Conservation (phyloP, 2,329 filamentous ascomycete genomes). For the Fusarium austroafricanum region DNA sequence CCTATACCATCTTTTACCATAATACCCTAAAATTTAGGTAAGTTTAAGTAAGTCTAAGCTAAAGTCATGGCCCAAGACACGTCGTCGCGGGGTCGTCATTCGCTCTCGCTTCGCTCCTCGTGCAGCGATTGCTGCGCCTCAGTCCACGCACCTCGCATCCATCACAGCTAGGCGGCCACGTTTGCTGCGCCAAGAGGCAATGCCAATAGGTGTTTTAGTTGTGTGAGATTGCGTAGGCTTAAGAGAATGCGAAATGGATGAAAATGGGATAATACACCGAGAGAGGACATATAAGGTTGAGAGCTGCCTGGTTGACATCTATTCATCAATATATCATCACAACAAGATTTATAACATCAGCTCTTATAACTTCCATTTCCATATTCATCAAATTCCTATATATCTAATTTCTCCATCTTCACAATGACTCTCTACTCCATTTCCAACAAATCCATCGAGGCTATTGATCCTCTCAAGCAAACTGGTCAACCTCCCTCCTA, state of each 20-base stretch:
- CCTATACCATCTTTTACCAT: too few species aligned
- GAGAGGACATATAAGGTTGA: conserved; percentile 35
- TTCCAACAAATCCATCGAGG: conserved; percentile 33
- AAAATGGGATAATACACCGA: background rate
- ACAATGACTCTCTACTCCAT: conserved; percentile 32
- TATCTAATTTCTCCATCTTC: background rate
- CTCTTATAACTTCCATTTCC: background rate
- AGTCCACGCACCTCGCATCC: conserved; percentile 24
- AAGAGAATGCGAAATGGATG: conserved; percentile 26
- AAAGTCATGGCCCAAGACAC: too few species aligned
- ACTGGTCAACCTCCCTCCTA: conserved; percentile 39
- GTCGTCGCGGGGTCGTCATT: background rate
- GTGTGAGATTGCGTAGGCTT: conserved; percentile 24
- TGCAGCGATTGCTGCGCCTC: conserved; percentile 1
- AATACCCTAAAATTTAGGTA: too few species aligned
- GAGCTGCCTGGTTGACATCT: background rate
- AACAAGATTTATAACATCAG: background rate
- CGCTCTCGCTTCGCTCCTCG: background rate
- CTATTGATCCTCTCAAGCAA: conserved; percentile 41
- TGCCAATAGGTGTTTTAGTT: background rate
- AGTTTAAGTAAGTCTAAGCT: too few species aligned
- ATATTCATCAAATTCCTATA: background rate
- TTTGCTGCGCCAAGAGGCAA: conserved; percentile 1
- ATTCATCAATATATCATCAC: background rate
- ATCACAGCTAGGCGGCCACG: conserved; percentile 17